Percentiles rank a stretch among this genome's conserved stretches.
Conservation (phyloP, 116 monocot genomes). For the Trichopus zeylanicus region DNA sequence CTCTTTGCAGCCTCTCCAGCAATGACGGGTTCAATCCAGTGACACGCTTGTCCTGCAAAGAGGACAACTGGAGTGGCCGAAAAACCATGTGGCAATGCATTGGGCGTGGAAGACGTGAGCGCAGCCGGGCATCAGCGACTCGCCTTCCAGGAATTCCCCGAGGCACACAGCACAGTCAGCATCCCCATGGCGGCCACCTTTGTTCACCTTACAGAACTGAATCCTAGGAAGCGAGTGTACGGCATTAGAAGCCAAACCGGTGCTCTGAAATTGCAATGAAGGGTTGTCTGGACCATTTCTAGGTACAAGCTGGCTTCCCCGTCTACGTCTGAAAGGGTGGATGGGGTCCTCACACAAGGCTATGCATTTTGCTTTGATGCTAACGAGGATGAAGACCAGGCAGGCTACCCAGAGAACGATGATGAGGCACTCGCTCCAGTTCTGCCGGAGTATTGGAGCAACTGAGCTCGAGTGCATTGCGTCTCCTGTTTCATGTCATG, state of each 20-base stretch:
- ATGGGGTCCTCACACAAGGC: too few species aligned
- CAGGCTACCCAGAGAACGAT: background rate
- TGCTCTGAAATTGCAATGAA: too few species aligned
- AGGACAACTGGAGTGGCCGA: conserved; percentile 1
- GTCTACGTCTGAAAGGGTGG: too few species aligned
- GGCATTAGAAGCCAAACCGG: background rate
- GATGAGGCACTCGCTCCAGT: background rate
- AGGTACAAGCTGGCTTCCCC: too few species aligned
- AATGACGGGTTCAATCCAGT: too few species aligned
- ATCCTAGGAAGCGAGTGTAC: background rate
- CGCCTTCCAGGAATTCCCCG: conserved; percentile 3
- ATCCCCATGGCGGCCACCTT: background rate
- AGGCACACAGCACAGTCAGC: conserved; percentile 14
- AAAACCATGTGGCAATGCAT: conserved; percentile 12
- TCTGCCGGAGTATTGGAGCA: background rate
- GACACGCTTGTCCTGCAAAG: conserved; percentile 6
- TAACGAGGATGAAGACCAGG: background rate
- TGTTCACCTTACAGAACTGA: background rate
- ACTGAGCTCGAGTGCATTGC: too few species aligned
- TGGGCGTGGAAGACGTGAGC: background rate
- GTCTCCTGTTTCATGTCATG: background rate
- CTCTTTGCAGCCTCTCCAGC: too few species aligned
- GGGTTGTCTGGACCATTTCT: too few species aligned
- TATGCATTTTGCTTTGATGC: background rate
- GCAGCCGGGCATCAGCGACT: conserved; percentile 8